Evolutionary conservation across 208 protist species (phyloP), one percentile per base, ranked within the genome.

Genomic region (Leishmania tarentolae): DNA sequence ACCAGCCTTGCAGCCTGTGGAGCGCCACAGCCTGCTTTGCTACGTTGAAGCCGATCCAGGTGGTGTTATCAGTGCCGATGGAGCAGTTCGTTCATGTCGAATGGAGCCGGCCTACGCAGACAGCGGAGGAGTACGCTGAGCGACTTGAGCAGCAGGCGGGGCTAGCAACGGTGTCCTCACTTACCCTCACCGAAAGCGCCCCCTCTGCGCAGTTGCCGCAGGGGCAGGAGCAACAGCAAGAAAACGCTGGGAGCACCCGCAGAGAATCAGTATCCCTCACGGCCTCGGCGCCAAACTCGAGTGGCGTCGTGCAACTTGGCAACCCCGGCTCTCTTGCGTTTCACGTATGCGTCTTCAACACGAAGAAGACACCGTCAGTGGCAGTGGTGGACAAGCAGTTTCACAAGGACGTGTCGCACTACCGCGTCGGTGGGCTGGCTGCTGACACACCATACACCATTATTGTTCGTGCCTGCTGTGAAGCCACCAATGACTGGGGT

Each of bases 301-400:
- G 69, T 47, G 44, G 31, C 52, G 59, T 71, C 37, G 78, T 96
- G 72, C 79, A 87, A 68, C 70, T 96, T 69, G 93, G 92, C 80
- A 87, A 92, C 70, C 88, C 93, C 40, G 91, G 92, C 24, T 89
- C 91, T 24, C 83, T 92, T 61, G 88, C 91, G 37, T 97, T 95
- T 73, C 94, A 98, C 71, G 66, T 97, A 42, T 97, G 95, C 85
- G 89, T 94, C 42, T 97, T 97, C 86, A 83, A 87, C 82, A 87
- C 79, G 28, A 80, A 96, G 59, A 81, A 92, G 40, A 92, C 89
- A 9, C 96, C 94, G 6, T 92, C 93, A 1, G 73, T 90, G 59
- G 92, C 96, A 4, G 87, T 97, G 46, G 84, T 97, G 17, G 96
- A 98, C 79, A 94, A 95, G 78, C 96, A 98, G 86, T 94, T 97